A percentile compares a stretch with the other conserved stretches of the same genome.
phyloP scores from a whole-genome alignment of 257 asterid species.

The Solanum chmielewskii region DNA sequence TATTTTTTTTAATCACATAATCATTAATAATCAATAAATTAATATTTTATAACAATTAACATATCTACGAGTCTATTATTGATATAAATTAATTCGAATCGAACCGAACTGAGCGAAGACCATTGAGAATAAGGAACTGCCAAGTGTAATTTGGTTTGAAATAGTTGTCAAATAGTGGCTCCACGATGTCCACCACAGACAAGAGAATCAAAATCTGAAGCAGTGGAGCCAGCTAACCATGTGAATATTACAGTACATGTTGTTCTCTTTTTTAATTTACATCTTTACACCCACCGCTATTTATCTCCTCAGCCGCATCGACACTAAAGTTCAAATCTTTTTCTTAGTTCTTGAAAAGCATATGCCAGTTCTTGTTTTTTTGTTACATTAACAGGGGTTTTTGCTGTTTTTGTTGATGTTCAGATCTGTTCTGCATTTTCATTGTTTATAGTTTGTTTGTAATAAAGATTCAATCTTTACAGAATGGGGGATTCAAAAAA shows the following conservation, averaged over 20 bases:
- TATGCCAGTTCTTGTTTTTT: not conserved
- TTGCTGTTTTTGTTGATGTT: not conserved
- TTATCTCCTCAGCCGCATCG: not conserved
- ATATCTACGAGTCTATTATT: rapidly evolving
- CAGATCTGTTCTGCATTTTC: not conserved
- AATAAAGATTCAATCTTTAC: not conserved
- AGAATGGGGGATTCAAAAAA: not conserved
- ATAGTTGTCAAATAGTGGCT: not conserved
- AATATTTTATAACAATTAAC: no score
- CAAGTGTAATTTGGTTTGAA: not conserved
- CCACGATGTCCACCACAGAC: not conserved
- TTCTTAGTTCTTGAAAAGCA: not conserved
- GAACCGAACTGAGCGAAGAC: no score
- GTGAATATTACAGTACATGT: not conserved
- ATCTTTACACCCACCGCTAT: not conserved
- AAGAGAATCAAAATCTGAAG: not conserved
- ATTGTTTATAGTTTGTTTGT: not conserved
- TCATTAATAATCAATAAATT: rapidly evolving
- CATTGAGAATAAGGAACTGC: no score
- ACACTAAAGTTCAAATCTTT: not conserved
- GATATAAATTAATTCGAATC: no score
- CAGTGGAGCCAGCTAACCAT: not conserved
- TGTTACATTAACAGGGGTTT: not conserved
- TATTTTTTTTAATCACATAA: rapidly evolving
- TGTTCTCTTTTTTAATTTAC: not conserved